Evolutionary conservation across 2,329 filamentous ascomycete genomes (phyloP).

Genomic region (Aureobasidium lini): DNA sequence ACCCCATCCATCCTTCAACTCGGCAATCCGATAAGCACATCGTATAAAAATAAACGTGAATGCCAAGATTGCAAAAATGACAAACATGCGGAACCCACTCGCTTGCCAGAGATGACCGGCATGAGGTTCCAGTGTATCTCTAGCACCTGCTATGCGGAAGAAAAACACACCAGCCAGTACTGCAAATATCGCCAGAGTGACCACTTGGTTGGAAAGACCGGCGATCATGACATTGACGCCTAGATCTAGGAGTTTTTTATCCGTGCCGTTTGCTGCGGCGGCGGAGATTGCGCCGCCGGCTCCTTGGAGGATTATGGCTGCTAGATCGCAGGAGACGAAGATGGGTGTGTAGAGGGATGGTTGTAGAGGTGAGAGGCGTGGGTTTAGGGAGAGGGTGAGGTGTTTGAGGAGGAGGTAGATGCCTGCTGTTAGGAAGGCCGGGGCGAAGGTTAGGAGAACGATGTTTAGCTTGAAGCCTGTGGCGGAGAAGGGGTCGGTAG

Average conservation of each 20-base stretch:
- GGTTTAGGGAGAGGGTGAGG: constrained; percentile 35
- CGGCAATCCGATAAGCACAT: constrained; percentile 25
- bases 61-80: constrained; percentile 20
- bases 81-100: constrained; percentile 22
- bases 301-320: constrained; percentile 53
- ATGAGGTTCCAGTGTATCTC: neutral
- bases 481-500: constrained; percentile 36
- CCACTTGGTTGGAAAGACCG: constrained; percentile 51
- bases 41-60: constrained; percentile 23
- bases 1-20: constrained; percentile 20
- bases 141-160: neutral
- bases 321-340: constrained; percentile 53
- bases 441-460: constrained; percentile 37
- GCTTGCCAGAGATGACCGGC: constrained; percentile 6
- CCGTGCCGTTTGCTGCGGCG: constrained; percentile 33
- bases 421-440: constrained; percentile 38
- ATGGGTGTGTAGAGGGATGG: constrained; percentile 42
- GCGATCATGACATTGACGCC: constrained; percentile 52
- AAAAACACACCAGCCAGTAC: constrained; percentile 33
- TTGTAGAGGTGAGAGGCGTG: constrained; percentile 22
- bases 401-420: constrained; percentile 41
- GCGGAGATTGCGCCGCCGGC: constrained; percentile 52
- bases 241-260: constrained; percentile 31
- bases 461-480: constrained; percentile 37
- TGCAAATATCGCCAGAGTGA: constrained; percentile 43